phyloP scores from a whole-genome alignment of 495 filamentous ascomycete species.

The Penicillium arizonense region DNA sequence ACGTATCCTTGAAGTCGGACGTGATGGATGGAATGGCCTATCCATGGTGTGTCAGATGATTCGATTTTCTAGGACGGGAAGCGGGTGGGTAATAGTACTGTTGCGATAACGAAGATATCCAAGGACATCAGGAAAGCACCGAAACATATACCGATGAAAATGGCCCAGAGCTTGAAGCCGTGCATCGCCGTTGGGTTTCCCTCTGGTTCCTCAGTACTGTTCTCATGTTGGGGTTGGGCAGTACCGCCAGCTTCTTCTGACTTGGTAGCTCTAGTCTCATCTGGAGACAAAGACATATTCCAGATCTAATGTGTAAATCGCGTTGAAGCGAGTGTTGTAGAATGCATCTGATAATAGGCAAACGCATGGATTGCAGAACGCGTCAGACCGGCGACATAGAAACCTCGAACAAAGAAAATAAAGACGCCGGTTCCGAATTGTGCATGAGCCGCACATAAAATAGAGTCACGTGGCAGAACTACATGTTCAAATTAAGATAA shows the following conservation, averaged over 20 bases:
- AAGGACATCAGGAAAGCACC: neutral
- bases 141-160: neutral
- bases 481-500: too few species aligned
- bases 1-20: neutral
- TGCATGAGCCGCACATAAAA: too few species aligned
- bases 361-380: neutral
- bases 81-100: neutral
- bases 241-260: neutral
- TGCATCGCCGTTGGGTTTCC: neutral
- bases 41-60: neutral
- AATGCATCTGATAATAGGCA: neutral
- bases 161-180: neutral
- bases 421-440: neutral
- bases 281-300: neutral
- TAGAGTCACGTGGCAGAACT: too few species aligned
- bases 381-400: neutral
- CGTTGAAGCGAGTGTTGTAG: neutral
- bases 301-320: neutral
- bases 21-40: neutral
- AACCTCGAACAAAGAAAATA: neutral
- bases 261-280: too few species aligned
- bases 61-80: neutral
- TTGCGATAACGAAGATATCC: neutral
- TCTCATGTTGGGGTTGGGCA: neutral
- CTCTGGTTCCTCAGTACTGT: neutral